Evolutionary conservation across 257 asterid species (phyloP).

Genomic region (Petunia secreta): DNA sequence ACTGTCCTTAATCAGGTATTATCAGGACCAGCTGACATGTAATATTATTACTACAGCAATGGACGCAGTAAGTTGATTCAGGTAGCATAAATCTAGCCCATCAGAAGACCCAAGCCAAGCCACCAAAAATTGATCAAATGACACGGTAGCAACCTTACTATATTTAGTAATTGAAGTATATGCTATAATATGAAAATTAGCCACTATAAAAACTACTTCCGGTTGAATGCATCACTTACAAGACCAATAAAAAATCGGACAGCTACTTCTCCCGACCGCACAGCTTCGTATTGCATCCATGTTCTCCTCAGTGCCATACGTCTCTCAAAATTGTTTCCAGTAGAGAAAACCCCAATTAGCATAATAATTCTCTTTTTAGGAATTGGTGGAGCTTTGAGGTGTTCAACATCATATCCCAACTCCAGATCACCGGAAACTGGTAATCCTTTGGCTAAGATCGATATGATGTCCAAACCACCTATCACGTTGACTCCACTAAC

Average conservation of each 20-base stretch:
- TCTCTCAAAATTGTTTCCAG: slow-evolving; percentile 90
- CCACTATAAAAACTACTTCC: slow-evolving; percentile 20
- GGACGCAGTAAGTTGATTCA: neutral
- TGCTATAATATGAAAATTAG: slow-evolving; percentile 14
- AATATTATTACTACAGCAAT: neutral
- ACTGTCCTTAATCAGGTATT: neutral
- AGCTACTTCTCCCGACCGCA: slow-evolving; percentile 77
- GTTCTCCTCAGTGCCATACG: slow-evolving; percentile 93
- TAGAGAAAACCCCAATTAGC: slow-evolving; percentile 86
- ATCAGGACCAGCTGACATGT: neutral
- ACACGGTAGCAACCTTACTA: neutral
- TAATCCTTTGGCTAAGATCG: slow-evolving; percentile 82
- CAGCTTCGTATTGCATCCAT: slow-evolving; percentile 93
- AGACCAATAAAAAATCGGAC: slow-evolving; percentile 95
- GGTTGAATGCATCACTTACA: slow-evolving; percentile 60
- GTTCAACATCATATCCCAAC: slow-evolving; percentile 56
- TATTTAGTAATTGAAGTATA: neutral
- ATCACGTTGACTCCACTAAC: slow-evolving; percentile 64
- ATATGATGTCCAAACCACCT: slow-evolving; percentile 68
- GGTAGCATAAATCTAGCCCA: neutral
- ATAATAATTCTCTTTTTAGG: slow-evolving; percentile 55
- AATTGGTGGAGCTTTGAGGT: slow-evolving; percentile 63
- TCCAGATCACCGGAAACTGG: slow-evolving; percentile 74
- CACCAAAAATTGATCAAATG: neutral
- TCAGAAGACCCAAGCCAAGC: slow-evolving; percentile 1